Evolutionary conservation across 805 yeast genomes (phyloP).

Genomic region (Kuraishia floccosa): DNA sequence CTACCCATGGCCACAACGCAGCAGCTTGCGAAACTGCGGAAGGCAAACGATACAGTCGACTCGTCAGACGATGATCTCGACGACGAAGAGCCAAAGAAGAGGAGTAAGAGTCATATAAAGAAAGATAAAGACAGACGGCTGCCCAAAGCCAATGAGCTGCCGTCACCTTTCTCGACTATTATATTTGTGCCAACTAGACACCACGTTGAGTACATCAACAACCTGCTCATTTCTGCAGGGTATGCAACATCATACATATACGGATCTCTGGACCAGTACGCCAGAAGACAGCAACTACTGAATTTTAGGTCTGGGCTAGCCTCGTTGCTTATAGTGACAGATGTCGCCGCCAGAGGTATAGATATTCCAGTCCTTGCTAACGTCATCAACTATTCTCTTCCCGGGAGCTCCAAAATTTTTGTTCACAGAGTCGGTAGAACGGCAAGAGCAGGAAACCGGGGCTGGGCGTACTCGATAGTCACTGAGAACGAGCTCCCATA

Average conservation of each 20-base stretch:
- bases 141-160: slow-evolving; percentile 76
- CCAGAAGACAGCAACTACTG: slow-evolving; percentile 80
- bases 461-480: slow-evolving; percentile 94
- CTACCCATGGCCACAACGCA: slow-evolving; percentile 73
- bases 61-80: slow-evolving; percentile 44
- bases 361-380: slow-evolving; percentile 96
- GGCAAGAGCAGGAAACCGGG: slow-evolving; percentile 96
- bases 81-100: slow-evolving; percentile 19
- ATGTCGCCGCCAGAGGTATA: slow-evolving; percentile 98
- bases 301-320: slow-evolving; percentile 81
- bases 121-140: slow-evolving; percentile 40
- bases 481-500: slow-evolving; percentile 84
- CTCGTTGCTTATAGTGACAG: slow-evolving; percentile 87
- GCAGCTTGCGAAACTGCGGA: slow-evolving; percentile 42
- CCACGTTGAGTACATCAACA: slow-evolving; percentile 86
- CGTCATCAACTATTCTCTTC: slow-evolving; percentile 84
- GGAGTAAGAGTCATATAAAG: slow-evolving; percentile 23
- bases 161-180: slow-evolving; percentile 80
- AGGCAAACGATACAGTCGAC: slow-evolving; percentile 33
- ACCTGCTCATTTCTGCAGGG: slow-evolving; percentile 63
- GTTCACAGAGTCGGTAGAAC: slow-evolving; percentile 98
- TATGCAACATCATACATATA: slow-evolving; percentile 82
- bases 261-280: slow-evolving; percentile 91
- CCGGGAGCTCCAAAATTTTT: slow-evolving; percentile 87
- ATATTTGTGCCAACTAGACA: slow-evolving; percentile 95